Percentiles rank a stretch among this genome's conserved stretches.
These are phyloP conservation scores for Penicillium sp. DNA, from an alignment of 2,329 filamentous ascomycete species.

Conservation along the genomic window DNA sequence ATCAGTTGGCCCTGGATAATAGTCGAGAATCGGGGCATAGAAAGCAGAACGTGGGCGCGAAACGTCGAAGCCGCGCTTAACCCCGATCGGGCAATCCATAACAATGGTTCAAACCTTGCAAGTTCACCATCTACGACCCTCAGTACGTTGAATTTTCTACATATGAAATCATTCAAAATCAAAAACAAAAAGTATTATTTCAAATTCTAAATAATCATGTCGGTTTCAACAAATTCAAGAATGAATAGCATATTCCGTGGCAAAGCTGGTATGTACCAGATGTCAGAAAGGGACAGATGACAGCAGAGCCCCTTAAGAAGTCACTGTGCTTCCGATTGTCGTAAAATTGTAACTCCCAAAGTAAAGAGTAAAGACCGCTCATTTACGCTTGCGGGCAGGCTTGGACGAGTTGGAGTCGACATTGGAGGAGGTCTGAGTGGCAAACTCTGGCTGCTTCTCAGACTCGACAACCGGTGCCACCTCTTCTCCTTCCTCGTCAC, in stretches of 20 bases:
- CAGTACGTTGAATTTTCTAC: not conserved
- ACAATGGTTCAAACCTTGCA: conserved; percentile 3
- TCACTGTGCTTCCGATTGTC: not conserved
- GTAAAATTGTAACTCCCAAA: not conserved
- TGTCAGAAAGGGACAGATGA: not conserved
- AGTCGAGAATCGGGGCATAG: conserved; percentile 1
- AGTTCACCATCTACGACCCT: not conserved
- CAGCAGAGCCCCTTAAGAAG: not conserved
- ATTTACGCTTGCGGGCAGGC: conserved; percentile 37
- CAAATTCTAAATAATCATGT: not conserved
- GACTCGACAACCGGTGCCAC: conserved; percentile 15
- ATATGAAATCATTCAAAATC: not conserved
- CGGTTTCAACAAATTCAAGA: not conserved
- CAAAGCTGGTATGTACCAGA: not conserved
- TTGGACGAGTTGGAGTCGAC: conserved; percentile 21
- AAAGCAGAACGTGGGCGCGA: conserved; percentile 14
- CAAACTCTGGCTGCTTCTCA: conserved; percentile 17
- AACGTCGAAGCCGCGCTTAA: conserved; percentile 14
- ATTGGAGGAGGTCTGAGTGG: conserved; percentile 31
- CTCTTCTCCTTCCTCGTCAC: conserved; percentile 62
- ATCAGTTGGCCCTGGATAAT: not conserved
- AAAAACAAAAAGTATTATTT: not conserved
- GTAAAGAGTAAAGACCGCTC: conserved; percentile 1
- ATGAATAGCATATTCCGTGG: not conserved
- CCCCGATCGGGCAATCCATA: conserved; percentile 23